Evolutionary conservation across 2,329 filamentous ascomycete species (phyloP), one percentile per base, ranked within the genome.

Genomic region (Xylariaceae sp.): DNA sequence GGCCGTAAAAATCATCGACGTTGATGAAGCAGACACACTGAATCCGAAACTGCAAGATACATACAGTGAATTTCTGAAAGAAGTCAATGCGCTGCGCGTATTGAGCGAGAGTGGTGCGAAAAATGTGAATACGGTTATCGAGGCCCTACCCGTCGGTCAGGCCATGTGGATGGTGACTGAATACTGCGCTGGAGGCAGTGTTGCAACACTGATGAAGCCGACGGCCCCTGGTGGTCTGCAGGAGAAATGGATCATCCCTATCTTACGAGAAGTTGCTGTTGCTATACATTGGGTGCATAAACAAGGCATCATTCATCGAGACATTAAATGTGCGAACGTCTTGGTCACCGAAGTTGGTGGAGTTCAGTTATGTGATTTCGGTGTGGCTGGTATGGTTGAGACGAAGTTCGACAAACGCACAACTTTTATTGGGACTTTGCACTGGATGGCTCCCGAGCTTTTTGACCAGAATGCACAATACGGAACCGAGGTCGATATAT

Each of bases 91-190:
- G 20, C 71, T 94, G 40, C 82, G 87, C 57, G 73, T 86, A 47
- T 73, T 94, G 41, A 83, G 84, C 58, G 83, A 88, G 54, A 85
- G 77, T 54, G 84, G 82, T 38, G 87, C 87, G 16, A 78, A 79
- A 55, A 92, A 92, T 60, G 83, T 94, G 67, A 93, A 92, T 62
- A 78, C 83, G 56, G 85, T 92, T 41, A 83, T 91, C 56, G 87
- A 91, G 54, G 86, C 86, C 4, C 75, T 91, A 17, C 82, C 86
- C 7, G 81, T 92, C 29, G 85, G 86, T 34, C 83, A 86, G 55
- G 80, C 88, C 49, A 83, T 94, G 70, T 94, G 88, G 88, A 88
- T 93, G 71, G 81, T 93, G 45, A 91, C 86, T 48, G 87, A 93
- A 67, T 90, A 91, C 64, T 91, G 88, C 57, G 86, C 85, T 5